Conservation (phyloP, 306 rosid genomes). For the Cicer chorassanicum region DNA sequence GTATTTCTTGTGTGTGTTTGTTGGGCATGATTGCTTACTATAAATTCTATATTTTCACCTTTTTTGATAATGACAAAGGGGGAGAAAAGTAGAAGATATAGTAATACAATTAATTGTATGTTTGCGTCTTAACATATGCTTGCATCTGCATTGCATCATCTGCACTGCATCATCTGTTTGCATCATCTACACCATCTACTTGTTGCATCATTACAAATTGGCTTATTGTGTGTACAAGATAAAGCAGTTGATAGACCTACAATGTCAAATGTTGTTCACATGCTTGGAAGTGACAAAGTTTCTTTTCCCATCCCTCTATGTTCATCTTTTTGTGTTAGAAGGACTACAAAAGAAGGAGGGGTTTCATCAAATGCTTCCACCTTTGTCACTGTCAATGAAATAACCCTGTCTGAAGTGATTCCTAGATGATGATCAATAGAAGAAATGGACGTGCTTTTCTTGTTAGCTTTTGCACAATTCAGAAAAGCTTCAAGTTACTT, state of each 20-base stretch:
- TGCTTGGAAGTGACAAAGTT: slow-evolving; percentile 50
- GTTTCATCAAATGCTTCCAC: slow-evolving; percentile 38
- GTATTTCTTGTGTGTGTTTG: no score
- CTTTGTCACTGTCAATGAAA: slow-evolving; percentile 19
- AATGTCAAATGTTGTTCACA: slow-evolving; percentile 55
- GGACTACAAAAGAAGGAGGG: background rate
- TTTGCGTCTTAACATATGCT: no score
- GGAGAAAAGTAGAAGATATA: no score
- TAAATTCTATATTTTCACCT: no score
- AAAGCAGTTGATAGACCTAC: slow-evolving; percentile 60
- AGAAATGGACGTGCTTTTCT: background rate
- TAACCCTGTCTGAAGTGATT: slow-evolving; percentile 18
- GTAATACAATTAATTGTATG: no score
- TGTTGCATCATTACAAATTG: slow-evolving; percentile 42
- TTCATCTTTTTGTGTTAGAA: slow-evolving; percentile 52
- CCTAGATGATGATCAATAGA: slow-evolving; percentile 42
- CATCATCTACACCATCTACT: no score
- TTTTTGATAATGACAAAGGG: no score
- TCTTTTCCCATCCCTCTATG: slow-evolving; percentile 54
- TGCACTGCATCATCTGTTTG: no score
- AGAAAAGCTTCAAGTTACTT: background rate
- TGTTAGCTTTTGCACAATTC: background rate
- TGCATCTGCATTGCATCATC: no score
- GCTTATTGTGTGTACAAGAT: slow-evolving; percentile 65
- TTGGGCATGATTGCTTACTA: no score